These are phyloP conservation scores for Abortiporus biennis DNA, from an alignment of 1,284 basidiomycete genomes.

Conservation along the genomic window DNA sequence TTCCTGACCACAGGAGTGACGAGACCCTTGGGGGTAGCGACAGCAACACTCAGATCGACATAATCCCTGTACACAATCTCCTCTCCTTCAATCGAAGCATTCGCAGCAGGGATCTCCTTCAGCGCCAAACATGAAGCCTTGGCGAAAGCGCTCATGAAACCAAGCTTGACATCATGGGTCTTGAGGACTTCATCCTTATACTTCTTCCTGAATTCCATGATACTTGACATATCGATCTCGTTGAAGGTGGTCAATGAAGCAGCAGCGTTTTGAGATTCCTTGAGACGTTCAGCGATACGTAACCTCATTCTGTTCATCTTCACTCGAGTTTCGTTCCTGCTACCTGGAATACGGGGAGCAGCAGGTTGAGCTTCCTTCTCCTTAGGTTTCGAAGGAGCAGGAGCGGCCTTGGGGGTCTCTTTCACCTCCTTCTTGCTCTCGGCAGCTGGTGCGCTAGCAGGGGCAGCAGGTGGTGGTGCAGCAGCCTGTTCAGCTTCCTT, in stretches of 20 bases:
- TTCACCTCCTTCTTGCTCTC: conserved; percentile 35
- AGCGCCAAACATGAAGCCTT: conserved; percentile 84
- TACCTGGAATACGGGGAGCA: conserved; percentile 39
- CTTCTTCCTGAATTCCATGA: conserved; percentile 91
- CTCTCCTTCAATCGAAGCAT: conserved; percentile 93
- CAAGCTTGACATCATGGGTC: conserved; percentile 93
- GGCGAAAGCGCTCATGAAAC: conserved; percentile 98
- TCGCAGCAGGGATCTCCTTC: conserved; percentile 91
- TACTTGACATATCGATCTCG: conserved; percentile 97
- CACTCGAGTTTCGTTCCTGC: conserved; percentile 85
- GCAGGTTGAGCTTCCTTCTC: conserved; percentile 30
- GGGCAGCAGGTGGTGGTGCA: conserved; percentile 32
- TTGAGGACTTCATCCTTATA: conserved; percentile 96
- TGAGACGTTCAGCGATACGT: conserved; percentile 95
- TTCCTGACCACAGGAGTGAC: conserved; percentile 97
- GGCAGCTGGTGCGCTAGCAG: conserved; percentile 29
- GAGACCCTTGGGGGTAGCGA: conserved; percentile 95
- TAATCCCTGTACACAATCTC: conserved; percentile 96
- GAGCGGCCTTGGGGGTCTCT: conserved; percentile 34
- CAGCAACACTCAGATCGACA: conserved; percentile 92
- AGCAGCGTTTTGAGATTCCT: conserved; percentile 97
- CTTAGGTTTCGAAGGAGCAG: conserved; percentile 29
- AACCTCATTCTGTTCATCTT: conserved; percentile 98
- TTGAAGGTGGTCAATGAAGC: conserved; percentile 98
- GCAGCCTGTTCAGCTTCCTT: conserved; percentile 36